These are phyloP conservation scores for Nemophila menziesii DNA, from an alignment of 257 asterid genomes.

Conservation along the genomic window DNA sequence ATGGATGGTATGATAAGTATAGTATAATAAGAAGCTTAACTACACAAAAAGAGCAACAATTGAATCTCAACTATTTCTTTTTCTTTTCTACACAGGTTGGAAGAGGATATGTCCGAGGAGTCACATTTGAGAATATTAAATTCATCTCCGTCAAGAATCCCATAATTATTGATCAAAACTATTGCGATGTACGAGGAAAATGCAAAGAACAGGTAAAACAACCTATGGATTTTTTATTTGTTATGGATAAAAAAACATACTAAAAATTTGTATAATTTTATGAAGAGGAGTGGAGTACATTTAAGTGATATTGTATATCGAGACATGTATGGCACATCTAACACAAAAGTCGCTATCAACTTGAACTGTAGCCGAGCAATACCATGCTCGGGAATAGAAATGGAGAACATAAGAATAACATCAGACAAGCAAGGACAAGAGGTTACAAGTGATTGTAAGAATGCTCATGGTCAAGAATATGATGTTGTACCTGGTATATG, in stretches of 20 bases:
- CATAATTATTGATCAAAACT: constrained; percentile 56
- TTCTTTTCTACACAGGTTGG: constrained; percentile 28
- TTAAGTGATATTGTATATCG: constrained; percentile 35
- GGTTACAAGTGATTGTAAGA: constrained; percentile 33
- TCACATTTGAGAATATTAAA: constrained; percentile 34
- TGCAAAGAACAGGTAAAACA: constrained; percentile 34
- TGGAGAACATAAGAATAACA: constrained; percentile 26
- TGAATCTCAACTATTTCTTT: background rate
- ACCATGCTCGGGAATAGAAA: constrained; percentile 31
- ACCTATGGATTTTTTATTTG: background rate
- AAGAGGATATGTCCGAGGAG: constrained; percentile 33
- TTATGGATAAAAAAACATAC: background rate
- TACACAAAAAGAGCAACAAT: background rate
- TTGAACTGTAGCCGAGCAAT: constrained; percentile 45
- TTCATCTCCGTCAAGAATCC: constrained; percentile 39
- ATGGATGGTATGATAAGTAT: constrained; percentile 50
- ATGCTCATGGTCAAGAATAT: constrained; percentile 37
- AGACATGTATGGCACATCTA: constrained; percentile 38
- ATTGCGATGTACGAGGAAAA: constrained; percentile 24
- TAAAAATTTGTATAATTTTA: constrained; percentile 1
- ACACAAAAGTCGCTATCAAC: constrained; percentile 31
- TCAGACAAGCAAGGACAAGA: constrained; percentile 16
- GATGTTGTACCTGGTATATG: constrained; percentile 38
- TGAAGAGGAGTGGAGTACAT: constrained; percentile 46
- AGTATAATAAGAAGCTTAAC: background rate